Evolutionary conservation across 176 grass and related monocot species (phyloP).

Genomic region (Avena eriantha): DNA sequence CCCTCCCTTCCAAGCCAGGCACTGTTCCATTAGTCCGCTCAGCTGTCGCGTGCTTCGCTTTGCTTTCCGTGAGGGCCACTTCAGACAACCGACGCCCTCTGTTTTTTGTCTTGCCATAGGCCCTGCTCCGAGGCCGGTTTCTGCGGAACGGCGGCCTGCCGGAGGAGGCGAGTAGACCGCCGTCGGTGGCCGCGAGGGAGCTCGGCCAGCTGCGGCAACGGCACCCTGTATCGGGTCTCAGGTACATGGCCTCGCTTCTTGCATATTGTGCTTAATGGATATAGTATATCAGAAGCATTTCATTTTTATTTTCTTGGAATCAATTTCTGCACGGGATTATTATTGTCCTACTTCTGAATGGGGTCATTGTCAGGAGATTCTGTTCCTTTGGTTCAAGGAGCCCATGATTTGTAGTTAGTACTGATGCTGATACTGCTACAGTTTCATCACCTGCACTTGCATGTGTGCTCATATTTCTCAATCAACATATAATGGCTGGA

Average conservation of each 20-base stretch:
- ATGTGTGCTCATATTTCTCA: neutral
- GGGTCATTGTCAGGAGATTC: slow-evolving; percentile 40
- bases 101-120: slow-evolving; percentile 39
- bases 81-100: neutral
- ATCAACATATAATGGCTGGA: slow-evolving; percentile 7
- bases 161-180: slow-evolving; percentile 68
- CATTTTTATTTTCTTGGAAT: neutral
- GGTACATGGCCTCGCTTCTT: slow-evolving; percentile 36
- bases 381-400: slow-evolving; percentile 30
- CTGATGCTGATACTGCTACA: neutral
- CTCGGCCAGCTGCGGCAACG: slow-evolving; percentile 81
- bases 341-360: slow-evolving; percentile 32
- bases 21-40: slow-evolving; percentile 29
- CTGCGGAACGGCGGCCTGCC: slow-evolving; percentile 65
- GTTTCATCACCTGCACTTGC: neutral
- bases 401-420: slow-evolving; percentile 30
- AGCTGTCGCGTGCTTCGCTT: neutral
- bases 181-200: slow-evolving; percentile 73
- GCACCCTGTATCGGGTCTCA: slow-evolving; percentile 79
- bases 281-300: neutral
- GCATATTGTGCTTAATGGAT: neutral
- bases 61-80: neutral
- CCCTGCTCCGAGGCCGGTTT: slow-evolving; percentile 84
- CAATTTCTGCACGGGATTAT: neutral
- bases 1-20: neutral